Evolutionary conservation across 768 basidiomycete species (phyloP).

Genomic region (Tulasnella sp.): DNA sequence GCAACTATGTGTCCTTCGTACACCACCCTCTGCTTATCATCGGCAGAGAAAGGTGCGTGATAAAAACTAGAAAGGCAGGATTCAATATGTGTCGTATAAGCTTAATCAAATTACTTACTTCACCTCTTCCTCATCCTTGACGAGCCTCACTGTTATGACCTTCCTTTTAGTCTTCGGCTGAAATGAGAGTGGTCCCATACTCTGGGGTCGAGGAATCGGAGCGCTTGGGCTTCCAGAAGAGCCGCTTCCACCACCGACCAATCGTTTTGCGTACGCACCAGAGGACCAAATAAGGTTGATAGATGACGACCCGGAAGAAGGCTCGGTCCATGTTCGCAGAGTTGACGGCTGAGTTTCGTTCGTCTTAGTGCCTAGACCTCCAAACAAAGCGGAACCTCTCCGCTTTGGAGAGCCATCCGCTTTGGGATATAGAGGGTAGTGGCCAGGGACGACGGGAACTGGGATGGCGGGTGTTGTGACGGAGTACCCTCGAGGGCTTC

Average conservation of each 20-base stretch:
- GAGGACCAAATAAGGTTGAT: slow-evolving; percentile 5
- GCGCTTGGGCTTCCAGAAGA: neutral
- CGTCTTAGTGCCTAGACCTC: neutral
- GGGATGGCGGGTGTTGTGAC: neutral
- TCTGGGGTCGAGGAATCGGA: neutral
- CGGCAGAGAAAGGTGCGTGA: slow-evolving; percentile 4
- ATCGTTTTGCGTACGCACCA: neutral
- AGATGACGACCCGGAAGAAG: neutral
- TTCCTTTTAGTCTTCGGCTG: slow-evolving; percentile 1
- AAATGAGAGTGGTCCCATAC: neutral
- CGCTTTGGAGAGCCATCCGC: slow-evolving; percentile 1
- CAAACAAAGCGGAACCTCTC: neutral
- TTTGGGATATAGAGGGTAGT: neutral
- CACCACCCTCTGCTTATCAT: neutral
- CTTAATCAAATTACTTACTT: neutral
- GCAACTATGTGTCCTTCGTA: slow-evolving; percentile 44
- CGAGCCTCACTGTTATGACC: slow-evolving; percentile 1
- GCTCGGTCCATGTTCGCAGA: neutral
- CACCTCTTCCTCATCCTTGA: slow-evolving; percentile 18
- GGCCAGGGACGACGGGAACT: neutral
- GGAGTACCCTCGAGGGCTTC: neutral
- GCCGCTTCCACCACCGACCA: neutral
- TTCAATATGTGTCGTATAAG: slow-evolving; percentile 23
- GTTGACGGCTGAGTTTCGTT: neutral
- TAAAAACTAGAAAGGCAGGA: neutral